Evolutionary conservation across 768 basidiomycete genomes (phyloP), one percentile per base, ranked within the genome.

Genomic region (Rhodosporidiobolus odoratus): DNA sequence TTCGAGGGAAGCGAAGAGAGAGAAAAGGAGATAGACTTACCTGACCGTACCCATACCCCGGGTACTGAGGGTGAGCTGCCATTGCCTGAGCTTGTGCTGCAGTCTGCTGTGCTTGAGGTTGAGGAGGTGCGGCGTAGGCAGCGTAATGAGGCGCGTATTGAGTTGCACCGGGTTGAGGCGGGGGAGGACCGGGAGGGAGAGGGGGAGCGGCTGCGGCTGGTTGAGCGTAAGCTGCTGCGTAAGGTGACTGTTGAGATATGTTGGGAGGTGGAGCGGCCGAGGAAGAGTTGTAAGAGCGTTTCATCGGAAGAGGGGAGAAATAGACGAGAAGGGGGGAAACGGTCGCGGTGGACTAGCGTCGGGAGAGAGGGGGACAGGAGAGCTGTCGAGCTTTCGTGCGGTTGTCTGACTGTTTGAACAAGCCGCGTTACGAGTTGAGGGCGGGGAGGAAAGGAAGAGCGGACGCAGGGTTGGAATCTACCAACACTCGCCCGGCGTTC

Each of bases 41-140:
- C 43, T 62, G 62, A 1, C 64, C 68, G 54, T 76, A 75, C 37
- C 69, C 69, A 41, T 76, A 71, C 37, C 78, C 78, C 19, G 69
- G 75, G 54, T 74, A 76, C 58, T 71, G 75, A 41, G 40, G 79
- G 71, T 62, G 76, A 62, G 68, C 41, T 2, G 68, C 65, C 35
- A 69, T 66, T 17, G 48, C 58, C 15, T 58, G 23, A 16, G 60
- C 45, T 21, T 56, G 25, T 45, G 61, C 16, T 37, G 35, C 4
- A 53, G 45, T 19, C 23, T 68, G 67, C 3, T 8, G 15, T 2
- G 34, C 37, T 6, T 64, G 62, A 21, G 38, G 80, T 74, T 89
- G 87, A 58, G 86, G 84, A 4, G 90, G 90, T 78, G 95, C 94
- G 40, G 92, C 92, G 77, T 94, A 94, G 78, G n/a, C n/a, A n/a